Evolutionary conservation across 2,329 filamentous ascomycete genomes (phyloP).

Genomic region (Aspergillus sp.): DNA sequence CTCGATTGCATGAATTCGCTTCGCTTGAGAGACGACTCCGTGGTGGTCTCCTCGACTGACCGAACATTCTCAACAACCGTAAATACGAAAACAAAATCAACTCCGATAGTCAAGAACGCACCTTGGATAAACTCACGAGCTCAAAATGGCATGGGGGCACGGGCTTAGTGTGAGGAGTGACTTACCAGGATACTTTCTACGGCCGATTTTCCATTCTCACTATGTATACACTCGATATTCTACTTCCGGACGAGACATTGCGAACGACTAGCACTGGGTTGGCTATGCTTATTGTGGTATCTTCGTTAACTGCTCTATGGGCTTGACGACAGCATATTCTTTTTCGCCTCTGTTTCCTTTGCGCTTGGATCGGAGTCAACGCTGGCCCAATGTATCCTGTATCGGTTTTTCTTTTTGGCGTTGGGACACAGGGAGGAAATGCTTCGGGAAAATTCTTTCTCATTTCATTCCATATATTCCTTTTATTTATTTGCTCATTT

Average conservation of each 20-base stretch:
- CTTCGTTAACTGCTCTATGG: constrained; percentile 1
- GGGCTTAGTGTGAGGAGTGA: neutral
- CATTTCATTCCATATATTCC: constrained; percentile 13
- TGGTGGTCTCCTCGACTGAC: neutral
- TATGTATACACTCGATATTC: constrained; percentile 11
- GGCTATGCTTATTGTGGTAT: constrained; percentile 3
- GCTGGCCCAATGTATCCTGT: constrained; percentile 10
- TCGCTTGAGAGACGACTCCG: neutral
- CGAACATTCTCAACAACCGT: neutral
- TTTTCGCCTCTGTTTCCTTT: neutral
- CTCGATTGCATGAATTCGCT: constrained; percentile 17
- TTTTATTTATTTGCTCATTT: constrained; percentile 6
- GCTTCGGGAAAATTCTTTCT: constrained; percentile 14
- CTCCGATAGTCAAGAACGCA: neutral
- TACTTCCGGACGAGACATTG: constrained; percentile 7
- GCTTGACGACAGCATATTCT: constrained; percentile 9
- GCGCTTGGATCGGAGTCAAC: constrained; percentile 6
- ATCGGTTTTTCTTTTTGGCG: constrained; percentile 10
- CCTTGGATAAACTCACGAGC: neutral
- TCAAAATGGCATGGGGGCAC: neutral
- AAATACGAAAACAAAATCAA: neutral
- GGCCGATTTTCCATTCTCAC: constrained; percentile 11
- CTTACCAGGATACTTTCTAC: neutral
- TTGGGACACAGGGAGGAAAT: constrained; percentile 14
- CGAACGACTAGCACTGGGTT: constrained; percentile 5